A percentile compares a stretch with the other conserved stretches of the same genome.
Evolutionary conservation across 2,329 filamentous ascomycete species (phyloP).

Genomic region (Didymella lethalis): DNA sequence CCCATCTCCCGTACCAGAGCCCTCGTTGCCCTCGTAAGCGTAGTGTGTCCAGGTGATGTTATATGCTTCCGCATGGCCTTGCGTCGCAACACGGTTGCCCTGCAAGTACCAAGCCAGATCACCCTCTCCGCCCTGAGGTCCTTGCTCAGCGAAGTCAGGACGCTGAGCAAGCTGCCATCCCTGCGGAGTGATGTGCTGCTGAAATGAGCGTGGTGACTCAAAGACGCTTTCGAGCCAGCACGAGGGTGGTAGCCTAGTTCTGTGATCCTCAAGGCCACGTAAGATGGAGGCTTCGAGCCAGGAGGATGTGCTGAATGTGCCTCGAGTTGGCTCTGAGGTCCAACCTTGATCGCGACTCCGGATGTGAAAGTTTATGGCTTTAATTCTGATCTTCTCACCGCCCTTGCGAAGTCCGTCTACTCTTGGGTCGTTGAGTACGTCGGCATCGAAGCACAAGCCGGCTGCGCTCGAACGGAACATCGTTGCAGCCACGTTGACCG

Average conservation of each 20-base stretch:
- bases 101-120: conserved; percentile 45
- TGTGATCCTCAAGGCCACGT: conserved; percentile 22
- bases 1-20: conserved; percentile 37
- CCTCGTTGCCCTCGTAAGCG: conserved; percentile 29
- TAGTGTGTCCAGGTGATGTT: conserved; percentile 31
- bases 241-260: conserved; percentile 11
- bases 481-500: conserved; percentile 8
- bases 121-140: conserved; percentile 36
- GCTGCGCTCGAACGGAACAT: conserved; percentile 17
- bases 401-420: conserved; percentile 10
- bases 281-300: conserved; percentile 47
- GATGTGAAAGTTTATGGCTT: conserved; percentile 37
- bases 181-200: conserved; percentile 5
- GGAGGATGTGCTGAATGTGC: conserved; percentile 41
- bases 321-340: conserved; percentile 37
- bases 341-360: conserved; percentile 45
- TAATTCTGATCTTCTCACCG: conserved; percentile 32
- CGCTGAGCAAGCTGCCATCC: conserved; percentile 33
- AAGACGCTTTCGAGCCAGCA: conserved; percentile 11
- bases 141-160: conserved; percentile 27
- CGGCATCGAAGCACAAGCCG: conserved; percentile 29
- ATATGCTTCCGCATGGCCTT: conserved; percentile 19
- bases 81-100: conserved; percentile 38
- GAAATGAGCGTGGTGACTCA: conserved; percentile 2
- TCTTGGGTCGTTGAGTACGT: conserved; percentile 21